Percentiles rank a stretch among this genome's conserved stretches.
Conservation (phyloP, 768 basidiomycete species). For the Asterophora parasitica region DNA sequence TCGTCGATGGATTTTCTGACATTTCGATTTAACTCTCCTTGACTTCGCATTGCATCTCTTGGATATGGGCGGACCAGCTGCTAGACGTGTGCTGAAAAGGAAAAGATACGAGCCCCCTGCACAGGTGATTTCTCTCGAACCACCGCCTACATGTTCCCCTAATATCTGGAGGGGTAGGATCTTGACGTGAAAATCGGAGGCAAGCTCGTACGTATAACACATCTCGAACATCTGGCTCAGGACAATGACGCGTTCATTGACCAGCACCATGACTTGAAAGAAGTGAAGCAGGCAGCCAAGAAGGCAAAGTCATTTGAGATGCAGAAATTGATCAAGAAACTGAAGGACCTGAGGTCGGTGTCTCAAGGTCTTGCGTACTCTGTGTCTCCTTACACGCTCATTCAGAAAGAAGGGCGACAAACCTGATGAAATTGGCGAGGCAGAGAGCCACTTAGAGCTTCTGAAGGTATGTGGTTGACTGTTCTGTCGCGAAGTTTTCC, state of each 20-base stretch:
- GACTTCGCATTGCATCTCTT: not conserved
- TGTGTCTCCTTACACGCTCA: not conserved
- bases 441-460: conserved; percentile 55
- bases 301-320: conserved; percentile 78
- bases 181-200: conserved; percentile 38
- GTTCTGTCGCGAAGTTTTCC: conserved; percentile 1
- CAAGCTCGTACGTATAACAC: conserved; percentile 47
- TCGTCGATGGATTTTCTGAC: no score
- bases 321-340: conserved; percentile 76
- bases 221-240: not conserved
- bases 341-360: conserved; percentile 62
- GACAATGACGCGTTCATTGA: conserved; percentile 1
- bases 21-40: not conserved
- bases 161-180: conserved; percentile 28
- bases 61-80: conserved; percentile 7
- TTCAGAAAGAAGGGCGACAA: conserved; percentile 35
- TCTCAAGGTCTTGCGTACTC: not conserved
- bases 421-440: conserved; percentile 36
- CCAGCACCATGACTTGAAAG: conserved; percentile 73
- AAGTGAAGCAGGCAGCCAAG: conserved; percentile 72
- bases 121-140: conserved; percentile 24
- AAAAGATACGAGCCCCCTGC: conserved; percentile 33
- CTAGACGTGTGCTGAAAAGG: conserved; percentile 34
- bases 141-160: not conserved
- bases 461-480: conserved; percentile 52